These are phyloP conservation scores for Nannizziopsis arthrosporioides DNA, from an alignment of 2,329 filamentous ascomycete species.

Conservation along the genomic window DNA sequence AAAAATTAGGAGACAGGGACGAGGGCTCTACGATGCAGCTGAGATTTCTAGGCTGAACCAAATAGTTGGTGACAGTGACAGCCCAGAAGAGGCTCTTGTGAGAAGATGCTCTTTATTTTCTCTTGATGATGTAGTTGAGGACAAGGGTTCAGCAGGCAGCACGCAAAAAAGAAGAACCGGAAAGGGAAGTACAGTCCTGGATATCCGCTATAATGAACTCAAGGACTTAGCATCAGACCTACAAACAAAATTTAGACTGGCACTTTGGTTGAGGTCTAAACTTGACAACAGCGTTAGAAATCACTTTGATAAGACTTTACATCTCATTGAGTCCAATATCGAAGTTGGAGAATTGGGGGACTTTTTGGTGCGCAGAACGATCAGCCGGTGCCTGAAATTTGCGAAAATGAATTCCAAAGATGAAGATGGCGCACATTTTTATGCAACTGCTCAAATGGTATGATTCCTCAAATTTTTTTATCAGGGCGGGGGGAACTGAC, in stretches of 20 bases:
- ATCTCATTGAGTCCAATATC: constrained; percentile 19
- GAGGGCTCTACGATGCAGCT: constrained; percentile 21
- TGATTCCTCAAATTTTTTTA: neutral
- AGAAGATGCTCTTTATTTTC: constrained; percentile 34
- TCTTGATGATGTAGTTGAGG: constrained; percentile 2
- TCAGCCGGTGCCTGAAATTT: constrained; percentile 17
- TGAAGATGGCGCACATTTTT: constrained; percentile 26
- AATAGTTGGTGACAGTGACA: constrained; percentile 35
- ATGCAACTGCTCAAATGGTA: constrained; percentile 13
- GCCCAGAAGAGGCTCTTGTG: constrained; percentile 44
- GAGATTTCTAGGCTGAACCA: constrained; percentile 33
- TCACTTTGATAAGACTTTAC: constrained; percentile 23
- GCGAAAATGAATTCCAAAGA: constrained; percentile 15
- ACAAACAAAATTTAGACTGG: constrained; percentile 19
- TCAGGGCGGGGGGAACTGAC: neutral
- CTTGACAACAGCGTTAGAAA: constrained; percentile 16
- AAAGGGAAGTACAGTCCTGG: constrained; percentile 19
- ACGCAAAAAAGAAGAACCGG: constrained; percentile 15
- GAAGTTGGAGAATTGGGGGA: constrained; percentile 22
- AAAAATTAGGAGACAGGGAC: constrained; percentile 23
- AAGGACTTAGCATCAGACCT: constrained; percentile 18
- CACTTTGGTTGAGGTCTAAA: constrained; percentile 23
- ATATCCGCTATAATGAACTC: constrained; percentile 19
- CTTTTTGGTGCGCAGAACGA: constrained; percentile 17
- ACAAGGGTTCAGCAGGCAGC: constrained; percentile 13